Base-by-base conservation (phyloP, 2,329 filamentous ascomycete genomes). In the Aspergillus melleus region DNA sequence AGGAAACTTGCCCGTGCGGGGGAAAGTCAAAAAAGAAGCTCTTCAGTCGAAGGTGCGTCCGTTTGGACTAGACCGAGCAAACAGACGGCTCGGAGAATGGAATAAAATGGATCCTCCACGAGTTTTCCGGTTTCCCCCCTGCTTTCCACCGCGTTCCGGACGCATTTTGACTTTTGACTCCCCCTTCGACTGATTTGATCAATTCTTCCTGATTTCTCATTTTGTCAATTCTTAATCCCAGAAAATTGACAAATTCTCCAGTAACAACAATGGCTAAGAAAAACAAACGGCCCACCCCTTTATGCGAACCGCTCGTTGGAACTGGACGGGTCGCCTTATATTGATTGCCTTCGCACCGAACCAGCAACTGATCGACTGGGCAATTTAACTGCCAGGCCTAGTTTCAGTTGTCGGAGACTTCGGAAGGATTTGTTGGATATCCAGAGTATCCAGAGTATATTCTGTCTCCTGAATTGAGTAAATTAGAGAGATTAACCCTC, bases 1-100 rank as follows among this genome's bases (percentile, higher is more conserved):
- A n/a, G n/a, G n/a, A n/a, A n/a, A n/a, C n/a, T n/a, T n/a, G n/a
- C 59, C 60, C 57, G 60, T 60, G 57, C 60, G 60, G 57, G 57
- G 51, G 44, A 20, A 14, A 32, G 26, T 3, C 53, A 26, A 47
- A 55, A 36, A 16, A 16, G 42, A 46, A 20, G 42, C 42, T 46
- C 42, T 46, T 46, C 42, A 42, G 4, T 4, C 42, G 16, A 46
- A 20, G 16, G 3, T 46, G 16, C 42, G 20, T 19, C 42, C 42
- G 42, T 46, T 6, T 46, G 42, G n/a, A n/a, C 30, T 32, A 54
- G 36, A 56, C 20, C n/a, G 19, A 26, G 30, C 39, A 29, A 29
- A 52, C 36, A 8, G 59, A 59, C 52, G 55, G 58, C 36, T 56
- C 58, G 54, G 54, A 39, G 55, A 55, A 65, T 32, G 30, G 10